phyloP scores from a whole-genome alignment of 306 rosid species.

The Quercus bicolor region DNA sequence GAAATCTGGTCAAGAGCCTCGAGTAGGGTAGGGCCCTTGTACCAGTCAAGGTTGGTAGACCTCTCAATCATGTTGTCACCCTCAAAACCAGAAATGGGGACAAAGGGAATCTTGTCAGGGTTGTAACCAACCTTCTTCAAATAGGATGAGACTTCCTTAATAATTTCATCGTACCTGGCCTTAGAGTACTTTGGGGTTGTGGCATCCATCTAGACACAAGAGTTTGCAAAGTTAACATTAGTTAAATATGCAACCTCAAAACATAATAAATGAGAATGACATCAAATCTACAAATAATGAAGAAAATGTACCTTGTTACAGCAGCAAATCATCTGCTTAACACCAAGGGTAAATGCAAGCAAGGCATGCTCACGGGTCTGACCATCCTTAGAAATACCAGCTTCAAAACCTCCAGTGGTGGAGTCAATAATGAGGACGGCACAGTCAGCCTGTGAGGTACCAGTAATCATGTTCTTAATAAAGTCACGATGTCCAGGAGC shows the following conservation, averaged over 20 bases:
- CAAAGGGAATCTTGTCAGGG: constrained; percentile 34
- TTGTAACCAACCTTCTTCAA: constrained; percentile 38
- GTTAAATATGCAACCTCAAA: not conserved
- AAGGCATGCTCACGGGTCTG: constrained; percentile 47
- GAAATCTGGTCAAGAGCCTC: constrained; percentile 27
- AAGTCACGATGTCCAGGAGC: constrained; percentile 44
- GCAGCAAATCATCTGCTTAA: constrained; percentile 42
- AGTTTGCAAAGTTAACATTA: not conserved
- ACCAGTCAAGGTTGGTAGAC: constrained; percentile 38
- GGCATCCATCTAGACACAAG: constrained; percentile 32
- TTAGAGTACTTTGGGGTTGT: constrained; percentile 38
- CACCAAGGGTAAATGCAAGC: constrained; percentile 48
- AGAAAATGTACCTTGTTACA: constrained; percentile 31
- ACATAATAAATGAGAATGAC: not conserved
- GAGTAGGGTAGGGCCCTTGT: constrained; percentile 38
- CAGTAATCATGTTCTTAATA: constrained; percentile 44
- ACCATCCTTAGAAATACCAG: constrained; percentile 45
- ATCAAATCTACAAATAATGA: not conserved
- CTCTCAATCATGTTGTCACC: constrained; percentile 42
- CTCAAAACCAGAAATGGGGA: constrained; percentile 42
- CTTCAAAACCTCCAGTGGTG: constrained; percentile 45
- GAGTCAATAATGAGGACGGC: constrained; percentile 41
- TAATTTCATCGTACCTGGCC: constrained; percentile 37
- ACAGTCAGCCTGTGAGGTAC: constrained; percentile 41
- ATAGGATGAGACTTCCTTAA: constrained; percentile 34